These are phyloP conservation scores for Ophiostoma sp. DNA, from an alignment of 2,329 filamentous ascomycete genomes.

Conservation along the genomic window DNA sequence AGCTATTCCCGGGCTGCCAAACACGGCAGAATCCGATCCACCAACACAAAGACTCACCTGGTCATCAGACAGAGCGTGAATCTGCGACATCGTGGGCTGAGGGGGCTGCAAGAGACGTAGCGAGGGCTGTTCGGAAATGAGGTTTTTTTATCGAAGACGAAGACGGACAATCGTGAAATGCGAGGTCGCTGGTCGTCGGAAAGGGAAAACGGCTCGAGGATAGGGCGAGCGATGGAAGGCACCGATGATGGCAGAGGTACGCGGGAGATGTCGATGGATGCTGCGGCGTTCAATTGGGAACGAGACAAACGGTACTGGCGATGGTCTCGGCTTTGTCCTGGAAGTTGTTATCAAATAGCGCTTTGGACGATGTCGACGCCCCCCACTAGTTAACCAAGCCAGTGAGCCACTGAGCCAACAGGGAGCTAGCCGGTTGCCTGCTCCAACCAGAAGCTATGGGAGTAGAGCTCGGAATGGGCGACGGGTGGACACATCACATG, in stretches of 20 bases:
- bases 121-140: slow-evolving; percentile 21
- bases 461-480: not conserved
- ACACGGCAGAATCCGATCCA: not conserved
- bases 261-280: not conserved
- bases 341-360: slow-evolving; percentile 22
- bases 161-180: not conserved
- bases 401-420: slow-evolving; percentile 4
- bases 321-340: slow-evolving; percentile 17
- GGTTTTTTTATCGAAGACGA: slow-evolving; percentile 21
- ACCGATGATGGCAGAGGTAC: not conserved
- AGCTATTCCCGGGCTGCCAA: no score
- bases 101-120: slow-evolving; percentile 15
- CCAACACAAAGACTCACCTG: slow-evolving; percentile 56
- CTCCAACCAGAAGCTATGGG: slow-evolving; percentile 4
- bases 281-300: slow-evolving; percentile 11
- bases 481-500: not conserved
- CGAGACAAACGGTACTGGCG: not conserved
- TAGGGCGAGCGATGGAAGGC: not conserved
- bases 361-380: slow-evolving; percentile 16
- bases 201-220: not conserved
- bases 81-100: slow-evolving; percentile 67
- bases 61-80: slow-evolving; percentile 92
- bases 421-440: slow-evolving; percentile 16
- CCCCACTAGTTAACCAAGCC: slow-evolving; percentile 16
- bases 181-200: not conserved